These are phyloP conservation scores for Cunninghamia lanceolata DNA, from an alignment of 75 land plant genomes.

Conservation along the genomic window DNA sequence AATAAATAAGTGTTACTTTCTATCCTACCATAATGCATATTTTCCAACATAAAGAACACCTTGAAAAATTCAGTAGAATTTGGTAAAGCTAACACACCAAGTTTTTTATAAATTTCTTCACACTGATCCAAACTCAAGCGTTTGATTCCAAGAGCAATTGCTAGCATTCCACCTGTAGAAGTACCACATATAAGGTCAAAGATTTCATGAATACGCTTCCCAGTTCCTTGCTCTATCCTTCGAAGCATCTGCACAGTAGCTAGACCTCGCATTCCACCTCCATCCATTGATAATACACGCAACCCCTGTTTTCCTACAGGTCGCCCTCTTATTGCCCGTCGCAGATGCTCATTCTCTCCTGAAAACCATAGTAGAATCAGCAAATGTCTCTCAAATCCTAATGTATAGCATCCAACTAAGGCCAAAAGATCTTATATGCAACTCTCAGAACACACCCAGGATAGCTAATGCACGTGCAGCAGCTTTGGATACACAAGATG, in stretches of 20 bases:
- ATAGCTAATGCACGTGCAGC: slow-evolving; percentile 95
- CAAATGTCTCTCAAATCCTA: neutral
- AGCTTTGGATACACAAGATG: slow-evolving; percentile 72
- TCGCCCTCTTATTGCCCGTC: slow-evolving; percentile 78
- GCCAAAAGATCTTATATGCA: neutral
- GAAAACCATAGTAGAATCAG: slow-evolving; percentile 12
- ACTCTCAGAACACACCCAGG: slow-evolving; percentile 53
- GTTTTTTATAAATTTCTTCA: slow-evolving; percentile 93
- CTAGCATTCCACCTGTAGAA: slow-evolving; percentile 99
- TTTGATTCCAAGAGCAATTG: slow-evolving; percentile 92
- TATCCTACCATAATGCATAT: neutral
- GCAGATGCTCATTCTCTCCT: slow-evolving; percentile 94
- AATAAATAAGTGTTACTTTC: neutral
- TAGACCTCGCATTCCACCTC: slow-evolving; percentile 98
- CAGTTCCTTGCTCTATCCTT: slow-evolving; percentile 89
- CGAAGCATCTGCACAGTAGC: slow-evolving; percentile 95
- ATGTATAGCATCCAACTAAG: neutral
- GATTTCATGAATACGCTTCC: slow-evolving; percentile 92
- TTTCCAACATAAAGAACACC: neutral
- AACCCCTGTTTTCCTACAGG: slow-evolving; percentile 83
- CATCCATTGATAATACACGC: slow-evolving; percentile 97
- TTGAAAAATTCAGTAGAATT: neutral
- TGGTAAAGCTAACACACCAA: slow-evolving; percentile 43
- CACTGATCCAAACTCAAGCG: slow-evolving; percentile 80
- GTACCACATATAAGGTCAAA: slow-evolving; percentile 99